These are phyloP conservation scores for Cairneyella variabilis DNA, from an alignment of 495 filamentous ascomycete species.

Conservation along the genomic window DNA sequence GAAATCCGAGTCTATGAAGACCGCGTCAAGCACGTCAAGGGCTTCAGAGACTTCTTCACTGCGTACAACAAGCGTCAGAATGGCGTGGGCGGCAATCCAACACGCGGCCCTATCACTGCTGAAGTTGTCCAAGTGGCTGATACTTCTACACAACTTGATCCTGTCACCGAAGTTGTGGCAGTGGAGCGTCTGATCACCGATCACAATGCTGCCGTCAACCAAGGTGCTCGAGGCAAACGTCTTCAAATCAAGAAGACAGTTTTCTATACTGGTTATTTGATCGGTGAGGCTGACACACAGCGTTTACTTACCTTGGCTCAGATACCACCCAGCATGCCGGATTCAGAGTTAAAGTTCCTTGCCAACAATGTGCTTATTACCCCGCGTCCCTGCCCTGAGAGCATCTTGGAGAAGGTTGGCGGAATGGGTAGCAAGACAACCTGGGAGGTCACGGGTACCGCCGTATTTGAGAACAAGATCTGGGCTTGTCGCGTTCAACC, in stretches of 20 bases:
- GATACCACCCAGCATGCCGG: conserved; percentile 50
- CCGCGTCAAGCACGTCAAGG: conserved; percentile 58
- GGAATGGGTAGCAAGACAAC: conserved; percentile 75
- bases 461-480: conserved; percentile 68
- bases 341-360: conserved; percentile 71
- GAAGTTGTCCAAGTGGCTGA: conserved; percentile 91
- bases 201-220: conserved; percentile 61
- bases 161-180: conserved; percentile 75
- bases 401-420: conserved; percentile 75
- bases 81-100: conserved; percentile 27
- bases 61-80: conserved; percentile 59
- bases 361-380: conserved; percentile 91
- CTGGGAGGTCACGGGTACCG: conserved; percentile 79
- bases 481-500: conserved; percentile 83
- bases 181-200: conserved; percentile 85
- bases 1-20: conserved; percentile 74
- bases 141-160: conserved; percentile 69
- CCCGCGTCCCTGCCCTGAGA: conserved; percentile 60
- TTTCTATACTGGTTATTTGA: conserved; percentile 92
- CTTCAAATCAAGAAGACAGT: conserved; percentile 78
- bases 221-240: conserved; percentile 28
- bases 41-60: conserved; percentile 77
- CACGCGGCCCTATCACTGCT: conserved; percentile 58
- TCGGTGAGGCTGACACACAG: conserved; percentile 64
- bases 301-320: conserved; percentile 64